These are phyloP conservation scores for Cladosporium colombiae DNA, from an alignment of 2,329 filamentous ascomycete genomes.

Conservation along the genomic window DNA sequence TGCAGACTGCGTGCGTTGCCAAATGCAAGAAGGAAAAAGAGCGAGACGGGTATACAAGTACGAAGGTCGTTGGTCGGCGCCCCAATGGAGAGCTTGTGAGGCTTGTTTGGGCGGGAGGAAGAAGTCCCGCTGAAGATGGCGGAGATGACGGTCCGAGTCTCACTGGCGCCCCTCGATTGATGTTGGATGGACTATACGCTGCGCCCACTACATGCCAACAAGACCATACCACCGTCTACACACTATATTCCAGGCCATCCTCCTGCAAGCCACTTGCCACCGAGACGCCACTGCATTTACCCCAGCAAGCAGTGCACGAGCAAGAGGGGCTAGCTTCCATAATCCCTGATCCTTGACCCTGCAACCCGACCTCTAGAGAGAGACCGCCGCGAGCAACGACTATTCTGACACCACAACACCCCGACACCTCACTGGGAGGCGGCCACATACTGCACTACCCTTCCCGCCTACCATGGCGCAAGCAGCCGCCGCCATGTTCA, in stretches of 20 bases:
- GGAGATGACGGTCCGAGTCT: slow-evolving; percentile 6
- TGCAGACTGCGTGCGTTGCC: too few species aligned
- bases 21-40: too few species aligned
- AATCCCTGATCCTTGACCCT: slow-evolving; percentile 17
- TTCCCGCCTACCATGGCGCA: slow-evolving; percentile 16
- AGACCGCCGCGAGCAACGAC: background rate
- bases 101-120: slow-evolving; percentile 2
- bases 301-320: background rate
- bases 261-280: background rate
- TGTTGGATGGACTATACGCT: background rate
- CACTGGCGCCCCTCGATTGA: slow-evolving; percentile 3
- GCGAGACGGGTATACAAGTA: too few species aligned
- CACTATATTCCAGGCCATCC: background rate
- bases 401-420: background rate
- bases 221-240: background rate
- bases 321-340: slow-evolving; percentile 9
- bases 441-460: background rate
- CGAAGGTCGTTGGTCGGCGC: too few species aligned
- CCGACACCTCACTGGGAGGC: background rate
- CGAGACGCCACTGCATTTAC: background rate
- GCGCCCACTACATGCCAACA: background rate
- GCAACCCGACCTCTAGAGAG: background rate
- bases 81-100: background rate
- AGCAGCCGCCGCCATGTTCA: slow-evolving; percentile 40
- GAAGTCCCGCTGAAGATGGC: slow-evolving; percentile 8